Conservation (phyloP, 257 asterid species). For the Solanum chiquidenum region DNA sequence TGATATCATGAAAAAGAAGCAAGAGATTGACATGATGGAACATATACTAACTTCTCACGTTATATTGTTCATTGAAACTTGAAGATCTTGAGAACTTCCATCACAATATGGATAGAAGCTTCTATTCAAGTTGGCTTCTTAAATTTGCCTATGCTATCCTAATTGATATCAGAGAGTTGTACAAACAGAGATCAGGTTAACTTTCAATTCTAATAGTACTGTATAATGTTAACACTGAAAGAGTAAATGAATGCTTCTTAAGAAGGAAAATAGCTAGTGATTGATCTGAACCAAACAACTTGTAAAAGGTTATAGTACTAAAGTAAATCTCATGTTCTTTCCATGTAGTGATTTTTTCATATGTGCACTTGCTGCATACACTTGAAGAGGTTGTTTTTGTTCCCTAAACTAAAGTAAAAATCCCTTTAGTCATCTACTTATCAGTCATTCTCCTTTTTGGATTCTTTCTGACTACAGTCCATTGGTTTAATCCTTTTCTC, state of each 20-base stretch:
- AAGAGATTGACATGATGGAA: background rate
- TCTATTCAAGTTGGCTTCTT: background rate
- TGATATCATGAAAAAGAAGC: background rate
- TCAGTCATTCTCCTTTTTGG: background rate
- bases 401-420: background rate
- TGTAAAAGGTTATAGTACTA: background rate
- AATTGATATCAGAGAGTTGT: constrained; percentile 57
- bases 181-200: constrained; percentile 95
- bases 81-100: background rate
- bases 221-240: background rate
- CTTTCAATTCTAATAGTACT: background rate
- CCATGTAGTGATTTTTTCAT: background rate
- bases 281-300: background rate
- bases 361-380: background rate
- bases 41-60: background rate
- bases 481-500: background rate
- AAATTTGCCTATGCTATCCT: background rate
- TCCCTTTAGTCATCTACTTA: background rate
- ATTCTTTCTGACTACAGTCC: background rate
- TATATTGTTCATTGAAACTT: background rate
- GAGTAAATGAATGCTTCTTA: background rate
- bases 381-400: background rate
- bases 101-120: background rate
- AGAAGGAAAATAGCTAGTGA: background rate
- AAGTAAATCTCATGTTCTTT: background rate